Base-by-base conservation (phyloP, 805 yeast genomes). In the Monosporozyma yasuniensis region DNA sequence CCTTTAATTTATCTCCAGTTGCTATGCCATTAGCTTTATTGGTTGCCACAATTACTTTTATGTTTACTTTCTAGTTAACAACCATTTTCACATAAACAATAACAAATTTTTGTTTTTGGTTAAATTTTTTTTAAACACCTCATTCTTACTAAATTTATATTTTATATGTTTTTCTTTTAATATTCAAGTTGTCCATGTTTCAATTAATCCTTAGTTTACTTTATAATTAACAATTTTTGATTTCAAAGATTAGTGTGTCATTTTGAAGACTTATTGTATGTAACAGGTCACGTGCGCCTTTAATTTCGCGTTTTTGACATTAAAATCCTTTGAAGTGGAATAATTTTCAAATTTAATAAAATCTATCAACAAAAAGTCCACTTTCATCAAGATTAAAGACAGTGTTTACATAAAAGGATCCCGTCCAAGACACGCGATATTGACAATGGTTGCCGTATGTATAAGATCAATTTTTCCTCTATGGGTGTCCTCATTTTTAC, bases 241-340 rank as follows among this genome's bases (percentile, higher is more conserved):
- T n/a, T n/a, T n/a, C n/a, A 32, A 14, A 14, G 35, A 14, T 30
- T 35, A n/a, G 9, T 12, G 39, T 18, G 39, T 9, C 39, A 18
- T 22, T 16, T 35, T 39, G 27, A 4, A 19, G n/a, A n/a, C 10
- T 30, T 30, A 30, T 12, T 11, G 34, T 30, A 30, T 11, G 16
- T 2, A 2, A 8, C 9, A 11, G 12, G 16, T 39, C 42, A 39
- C 42, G 42, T 39, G 42, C 42, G 25, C 42, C 42, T 39, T 39
- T 39, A 39, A 39, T 21, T 21, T 39, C 42, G 42, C 25, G 42
- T 39, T 22, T n/a, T 39, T 21, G 21, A 12, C 22, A 35, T 35
- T 18, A 16, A 35, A 35, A 35, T 39, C 42, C 42, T 39, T 39
- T 39, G 27, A 39, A 39, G 42, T 39, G 42, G 25, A 39, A 39